Percentiles rank a stretch among this genome's conserved stretches.
Evolutionary conservation across 257 asterid genomes (phyloP).

Genomic region (Asclepias syriaca): DNA sequence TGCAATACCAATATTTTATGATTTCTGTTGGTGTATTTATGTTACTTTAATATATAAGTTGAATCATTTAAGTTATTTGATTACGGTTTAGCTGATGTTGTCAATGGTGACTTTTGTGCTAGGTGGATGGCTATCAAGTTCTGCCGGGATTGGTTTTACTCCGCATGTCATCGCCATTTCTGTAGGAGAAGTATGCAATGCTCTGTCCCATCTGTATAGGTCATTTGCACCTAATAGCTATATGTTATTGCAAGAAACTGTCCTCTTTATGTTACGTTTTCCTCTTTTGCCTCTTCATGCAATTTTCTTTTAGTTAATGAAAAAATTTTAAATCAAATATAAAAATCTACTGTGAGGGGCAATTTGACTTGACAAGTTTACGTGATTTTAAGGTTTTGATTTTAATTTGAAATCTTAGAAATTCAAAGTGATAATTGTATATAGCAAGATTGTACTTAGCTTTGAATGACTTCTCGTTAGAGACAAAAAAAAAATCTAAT

Average conservation of each 20-base stretch:
- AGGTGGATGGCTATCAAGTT: slow-evolving; percentile 60
- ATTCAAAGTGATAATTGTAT: not conserved
- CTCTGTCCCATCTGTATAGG: slow-evolving; percentile 11
- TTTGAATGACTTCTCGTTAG: not conserved
- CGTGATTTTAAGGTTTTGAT: not conserved
- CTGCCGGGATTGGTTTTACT: slow-evolving; percentile 64
- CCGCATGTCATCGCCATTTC: slow-evolving; percentile 63
- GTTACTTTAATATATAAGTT: not conserved
- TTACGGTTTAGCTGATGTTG: slow-evolving; percentile 3
- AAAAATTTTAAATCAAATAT: not conserved
- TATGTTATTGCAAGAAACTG: not conserved
- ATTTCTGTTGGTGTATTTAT: not conserved
- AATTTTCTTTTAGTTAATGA: not conserved
- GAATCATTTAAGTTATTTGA: not conserved
- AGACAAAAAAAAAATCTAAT: not conserved
- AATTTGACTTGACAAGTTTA: not conserved
- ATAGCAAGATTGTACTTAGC: not conserved
- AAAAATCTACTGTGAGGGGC: not conserved
- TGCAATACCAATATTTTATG: not conserved
- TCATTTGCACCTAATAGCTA: not conserved
- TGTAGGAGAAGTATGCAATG: slow-evolving; percentile 61
- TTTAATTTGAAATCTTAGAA: not conserved
- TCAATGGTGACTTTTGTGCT: slow-evolving; percentile 20
- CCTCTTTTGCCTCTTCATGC: not conserved
- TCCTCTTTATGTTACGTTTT: not conserved